These are phyloP conservation scores for Aspergillus asperescens DNA, from an alignment of 495 filamentous ascomycete genomes.

Conservation along the genomic window DNA sequence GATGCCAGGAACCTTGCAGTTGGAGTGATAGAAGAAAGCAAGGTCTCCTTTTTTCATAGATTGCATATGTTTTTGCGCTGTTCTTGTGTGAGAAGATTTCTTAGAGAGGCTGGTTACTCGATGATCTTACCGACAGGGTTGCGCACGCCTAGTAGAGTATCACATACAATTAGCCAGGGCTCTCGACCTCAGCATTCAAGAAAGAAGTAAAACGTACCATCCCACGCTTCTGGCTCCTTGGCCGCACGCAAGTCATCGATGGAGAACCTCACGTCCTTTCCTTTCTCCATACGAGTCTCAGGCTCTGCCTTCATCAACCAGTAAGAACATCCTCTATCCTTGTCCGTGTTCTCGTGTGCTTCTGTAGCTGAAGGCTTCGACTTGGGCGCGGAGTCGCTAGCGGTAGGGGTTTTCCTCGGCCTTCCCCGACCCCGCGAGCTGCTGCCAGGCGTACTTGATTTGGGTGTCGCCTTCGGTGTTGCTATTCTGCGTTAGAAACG, in stretches of 20 bases:
- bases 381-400: conserved; percentile 5
- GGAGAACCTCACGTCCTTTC: conserved; percentile 83
- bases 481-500: background rate
- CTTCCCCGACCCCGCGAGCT: conserved; percentile 18
- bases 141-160: conserved; percentile 46
- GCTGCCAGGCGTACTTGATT: conserved; percentile 21
- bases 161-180: no score
- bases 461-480: conserved; percentile 11
- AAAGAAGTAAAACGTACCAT: conserved; percentile 52
- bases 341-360: conserved; percentile 1
- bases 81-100: conserved; percentile 17
- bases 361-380: conserved; percentile 16
- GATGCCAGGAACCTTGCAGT: conserved; percentile 84
- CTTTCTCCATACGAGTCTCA: conserved; percentile 77
- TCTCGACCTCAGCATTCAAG: no score
- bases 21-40: conserved; percentile 98
- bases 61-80: conserved; percentile 79
- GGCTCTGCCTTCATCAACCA: conserved; percentile 98
- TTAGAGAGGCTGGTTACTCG: background rate
- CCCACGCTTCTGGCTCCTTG: conserved; percentile 78
- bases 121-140: conserved; percentile 47
- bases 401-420: conserved; percentile 11
- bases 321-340: conserved; percentile 43
- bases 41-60: conserved; percentile 87
- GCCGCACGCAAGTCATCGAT: conserved; percentile 80